Base-by-base conservation (phyloP, 352 stramenopile species). In the Phytopythium delawarense region DNA sequence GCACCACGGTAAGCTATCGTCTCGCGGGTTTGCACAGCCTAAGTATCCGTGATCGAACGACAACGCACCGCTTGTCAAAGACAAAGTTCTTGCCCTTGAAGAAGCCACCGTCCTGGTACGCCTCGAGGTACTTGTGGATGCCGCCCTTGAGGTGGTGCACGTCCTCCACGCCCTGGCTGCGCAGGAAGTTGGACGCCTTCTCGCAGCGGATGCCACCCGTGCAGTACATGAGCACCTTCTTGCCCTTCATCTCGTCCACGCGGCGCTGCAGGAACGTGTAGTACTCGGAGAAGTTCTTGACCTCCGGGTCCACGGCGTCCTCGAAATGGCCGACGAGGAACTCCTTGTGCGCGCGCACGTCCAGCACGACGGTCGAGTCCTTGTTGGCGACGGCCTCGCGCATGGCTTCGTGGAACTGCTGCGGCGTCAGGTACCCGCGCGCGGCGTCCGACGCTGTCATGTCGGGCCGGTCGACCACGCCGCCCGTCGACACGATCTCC, bases 81-180 rank as follows among this genome's bases (percentile, higher is more conserved):
- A 91, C 78, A 67, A 91, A 91, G 62, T 91, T 90, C 58, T 88
- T 89, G 65, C 82, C 82, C 48, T 78, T 80, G 62, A 91, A 91
- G 55, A 88, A 87, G 21, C 73, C 70, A 48, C 79, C 74, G 39
- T 88, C 76, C 48, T 82, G 42, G 60, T 76, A 88, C 12, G 84
- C 71, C 48, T 88, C 73, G 30, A 87, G 77, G 54, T 91, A 91
- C 63, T 88, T 89, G 66, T 87, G 76, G 70, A 91, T 91, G 55
- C 82, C 82, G 13, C 80, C 82, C 60, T 91, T 84, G 37, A 91
- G 72, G 42, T 89, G 75, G 48, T 89, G 74, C 35, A 91, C 70
- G 21, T 86, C 77, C 59, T 88, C 63, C 0, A 82, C 63, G 7
- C 75, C 73, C 37, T 83, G 81, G 55, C 66, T 87, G 21, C 76